Percentiles rank a stretch among this genome's conserved stretches.
Evolutionary conservation across 768 basidiomycete species (phyloP).

Genomic region (Lyophyllum atratum): DNA sequence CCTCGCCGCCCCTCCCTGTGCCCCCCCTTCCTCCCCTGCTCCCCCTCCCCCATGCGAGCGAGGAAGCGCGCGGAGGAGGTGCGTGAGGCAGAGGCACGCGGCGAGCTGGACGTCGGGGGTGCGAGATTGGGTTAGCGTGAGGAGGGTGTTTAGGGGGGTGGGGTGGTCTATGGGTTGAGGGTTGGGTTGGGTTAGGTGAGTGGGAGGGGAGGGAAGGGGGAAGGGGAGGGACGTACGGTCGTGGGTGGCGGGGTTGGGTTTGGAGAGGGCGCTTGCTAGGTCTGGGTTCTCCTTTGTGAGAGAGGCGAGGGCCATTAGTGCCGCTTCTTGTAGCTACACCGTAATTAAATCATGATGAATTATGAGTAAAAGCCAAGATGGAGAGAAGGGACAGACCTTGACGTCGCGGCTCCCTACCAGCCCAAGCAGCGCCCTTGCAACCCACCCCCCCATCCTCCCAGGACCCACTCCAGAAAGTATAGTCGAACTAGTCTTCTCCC

Average conservation of each 20-base stretch:
- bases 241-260: constrained; percentile 40
- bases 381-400: constrained; percentile 42
- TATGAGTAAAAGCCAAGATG: not conserved
- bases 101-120: constrained; percentile 65
- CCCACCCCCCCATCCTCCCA: constrained; percentile 55
- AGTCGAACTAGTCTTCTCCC: constrained; percentile 62
- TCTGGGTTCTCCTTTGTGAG: constrained; percentile 62
- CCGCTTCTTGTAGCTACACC: constrained; percentile 64
- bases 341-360: not conserved
- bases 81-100: constrained; percentile 67
- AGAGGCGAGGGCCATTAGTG: constrained; percentile 62
- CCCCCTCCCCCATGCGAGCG: no score
- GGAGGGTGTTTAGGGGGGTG: constrained; percentile 43
- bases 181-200: not conserved
- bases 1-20: no score
- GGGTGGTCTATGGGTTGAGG: constrained; percentile 21
- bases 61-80: constrained; percentile 54
- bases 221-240: constrained; percentile 27
- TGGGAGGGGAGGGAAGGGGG: not conserved
- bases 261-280: constrained; percentile 52
- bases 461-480: constrained; percentile 40
- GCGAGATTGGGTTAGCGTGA: constrained; percentile 60
- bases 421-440: constrained; percentile 48
- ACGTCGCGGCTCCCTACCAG: constrained; percentile 52
- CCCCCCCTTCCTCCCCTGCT: no score